A percentile compares a stretch with the other conserved stretches of the same genome.
Evolutionary conservation across 257 asterid species (phyloP).

Genomic region (Solanum chiquidenum): DNA sequence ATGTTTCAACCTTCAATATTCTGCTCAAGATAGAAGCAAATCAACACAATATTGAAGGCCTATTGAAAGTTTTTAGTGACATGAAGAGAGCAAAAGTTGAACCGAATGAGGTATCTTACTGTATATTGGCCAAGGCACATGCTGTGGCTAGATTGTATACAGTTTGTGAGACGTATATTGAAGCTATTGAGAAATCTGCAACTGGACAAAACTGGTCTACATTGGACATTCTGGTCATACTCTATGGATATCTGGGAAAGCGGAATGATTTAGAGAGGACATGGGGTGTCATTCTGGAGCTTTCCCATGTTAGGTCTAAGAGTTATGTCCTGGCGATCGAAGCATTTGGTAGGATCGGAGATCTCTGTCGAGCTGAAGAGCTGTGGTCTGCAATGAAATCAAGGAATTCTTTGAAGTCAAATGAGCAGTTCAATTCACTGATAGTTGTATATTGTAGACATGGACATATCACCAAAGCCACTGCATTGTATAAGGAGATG

Average conservation of each 20-base stretch:
- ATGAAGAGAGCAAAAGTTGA: slow-evolving; percentile 48
- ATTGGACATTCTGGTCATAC: slow-evolving; percentile 50
- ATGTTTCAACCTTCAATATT: slow-evolving; percentile 72
- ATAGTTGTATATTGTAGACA: slow-evolving; percentile 66
- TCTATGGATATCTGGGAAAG: slow-evolving; percentile 59
- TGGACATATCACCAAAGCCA: slow-evolving; percentile 69
- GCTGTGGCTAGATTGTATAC: slow-evolving; percentile 78
- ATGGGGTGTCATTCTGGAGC: slow-evolving; percentile 46
- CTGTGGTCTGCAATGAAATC: slow-evolving; percentile 54
- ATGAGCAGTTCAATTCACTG: slow-evolving; percentile 69
- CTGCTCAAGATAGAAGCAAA: slow-evolving; percentile 66
- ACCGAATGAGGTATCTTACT: slow-evolving; percentile 73
- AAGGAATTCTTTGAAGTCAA: slow-evolving; percentile 47
- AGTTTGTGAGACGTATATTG: slow-evolving; percentile 62
- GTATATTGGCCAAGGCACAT: slow-evolving; percentile 74
- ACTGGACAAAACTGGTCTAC: slow-evolving; percentile 85
- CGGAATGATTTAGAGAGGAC: slow-evolving; percentile 49
- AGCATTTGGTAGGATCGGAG: slow-evolving; percentile 74
- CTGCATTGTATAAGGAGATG: slow-evolving; percentile 70
- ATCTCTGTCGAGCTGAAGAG: slow-evolving; percentile 57
- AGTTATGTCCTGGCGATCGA: slow-evolving; percentile 65
- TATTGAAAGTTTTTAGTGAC: slow-evolving; percentile 50
- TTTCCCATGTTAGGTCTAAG: slow-evolving; percentile 46
- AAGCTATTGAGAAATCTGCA: slow-evolving; percentile 42
- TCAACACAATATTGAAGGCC: slow-evolving; percentile 66